Evolutionary conservation across 345 rosid genomes (phyloP).

Genomic region (Corchorus capsularis): DNA sequence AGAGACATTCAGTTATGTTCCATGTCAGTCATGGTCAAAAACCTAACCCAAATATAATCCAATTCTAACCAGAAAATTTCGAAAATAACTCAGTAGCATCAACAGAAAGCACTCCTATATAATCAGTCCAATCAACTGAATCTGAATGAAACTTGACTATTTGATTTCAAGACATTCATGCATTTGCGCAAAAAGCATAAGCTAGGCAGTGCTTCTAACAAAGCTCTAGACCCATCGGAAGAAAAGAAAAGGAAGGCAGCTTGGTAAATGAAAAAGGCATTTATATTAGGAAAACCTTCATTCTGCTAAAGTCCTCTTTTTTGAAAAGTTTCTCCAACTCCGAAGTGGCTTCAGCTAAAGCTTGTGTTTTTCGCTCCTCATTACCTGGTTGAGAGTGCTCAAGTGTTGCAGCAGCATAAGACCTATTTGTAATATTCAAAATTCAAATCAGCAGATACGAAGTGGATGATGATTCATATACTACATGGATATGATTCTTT

Average conservation of each 20-base stretch:
- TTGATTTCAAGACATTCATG: constrained; percentile 1
- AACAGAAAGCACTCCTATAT: not conserved
- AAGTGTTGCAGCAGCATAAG: constrained; percentile 83
- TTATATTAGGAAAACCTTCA: constrained; percentile 63
- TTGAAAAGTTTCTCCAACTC: constrained; percentile 89
- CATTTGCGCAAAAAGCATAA: constrained; percentile 12
- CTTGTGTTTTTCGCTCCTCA: constrained; percentile 77
- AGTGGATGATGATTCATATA: constrained; percentile 5
- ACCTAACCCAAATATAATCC: constrained; percentile 11
- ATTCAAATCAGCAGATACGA: constrained; percentile 10
- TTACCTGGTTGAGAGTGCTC: constrained; percentile 80
- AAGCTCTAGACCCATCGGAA: constrained; percentile 4
- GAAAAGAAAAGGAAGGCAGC: not conserved
- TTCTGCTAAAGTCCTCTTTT: constrained; percentile 82
- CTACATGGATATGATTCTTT: constrained; percentile 20
- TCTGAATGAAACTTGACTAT: not conserved
- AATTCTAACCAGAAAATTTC: not conserved
- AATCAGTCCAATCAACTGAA: constrained; percentile 17
- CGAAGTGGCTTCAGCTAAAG: constrained; percentile 83
- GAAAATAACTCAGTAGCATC: not conserved
- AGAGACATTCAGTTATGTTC: not conserved
- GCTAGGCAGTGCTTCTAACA: not conserved
- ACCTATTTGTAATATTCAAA: constrained; percentile 45
- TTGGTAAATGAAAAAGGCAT: not conserved
- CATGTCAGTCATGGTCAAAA: constrained; percentile 1